A percentile compares a stretch with the other conserved stretches of the same genome.
Conservation (phyloP, 2,329 filamentous ascomycete species). For the Amesomyces nigricolor region DNA sequence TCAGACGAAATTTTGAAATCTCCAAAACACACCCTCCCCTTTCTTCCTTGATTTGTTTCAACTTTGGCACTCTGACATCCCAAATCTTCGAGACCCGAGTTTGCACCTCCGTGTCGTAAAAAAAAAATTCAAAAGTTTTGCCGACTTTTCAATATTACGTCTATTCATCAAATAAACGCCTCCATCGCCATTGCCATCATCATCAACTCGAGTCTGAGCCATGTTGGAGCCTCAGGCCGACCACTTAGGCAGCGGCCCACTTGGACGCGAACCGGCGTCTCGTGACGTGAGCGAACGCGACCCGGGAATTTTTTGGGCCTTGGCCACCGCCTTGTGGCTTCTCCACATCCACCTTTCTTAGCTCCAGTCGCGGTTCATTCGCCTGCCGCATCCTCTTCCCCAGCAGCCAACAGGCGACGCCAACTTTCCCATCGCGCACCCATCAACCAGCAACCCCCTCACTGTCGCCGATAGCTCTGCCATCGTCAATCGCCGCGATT, state of each 20-base stretch:
- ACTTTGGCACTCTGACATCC: not conserved
- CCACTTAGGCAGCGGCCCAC: conserved; percentile 22
- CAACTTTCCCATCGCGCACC: conserved; percentile 10
- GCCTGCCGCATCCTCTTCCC: conserved; percentile 15
- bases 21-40: too few species aligned
- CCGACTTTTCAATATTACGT: too few species aligned
- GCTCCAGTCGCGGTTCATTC: conserved; percentile 17
- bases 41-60: too few species aligned
- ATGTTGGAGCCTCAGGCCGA: conserved; percentile 18
- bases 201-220: too few species aligned
- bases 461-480: conserved; percentile 15
- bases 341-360: not conserved
- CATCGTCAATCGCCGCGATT: conserved; percentile 23
- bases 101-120: too few species aligned
- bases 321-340: conserved; percentile 21
- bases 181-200: too few species aligned
- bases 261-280: conserved; percentile 18
- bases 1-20: too few species aligned
- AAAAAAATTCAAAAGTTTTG: too few species aligned
- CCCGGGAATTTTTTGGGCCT: conserved; percentile 23
- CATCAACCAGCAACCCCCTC: conserved; percentile 9
- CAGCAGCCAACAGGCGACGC: conserved; percentile 6
- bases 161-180: too few species aligned
- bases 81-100: too few species aligned
- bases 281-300: conserved; percentile 25